Evolutionary conservation across 257 asterid species (phyloP), one percentile per base, ranked within the genome.

Genomic region (Fraxinus excelsior): DNA sequence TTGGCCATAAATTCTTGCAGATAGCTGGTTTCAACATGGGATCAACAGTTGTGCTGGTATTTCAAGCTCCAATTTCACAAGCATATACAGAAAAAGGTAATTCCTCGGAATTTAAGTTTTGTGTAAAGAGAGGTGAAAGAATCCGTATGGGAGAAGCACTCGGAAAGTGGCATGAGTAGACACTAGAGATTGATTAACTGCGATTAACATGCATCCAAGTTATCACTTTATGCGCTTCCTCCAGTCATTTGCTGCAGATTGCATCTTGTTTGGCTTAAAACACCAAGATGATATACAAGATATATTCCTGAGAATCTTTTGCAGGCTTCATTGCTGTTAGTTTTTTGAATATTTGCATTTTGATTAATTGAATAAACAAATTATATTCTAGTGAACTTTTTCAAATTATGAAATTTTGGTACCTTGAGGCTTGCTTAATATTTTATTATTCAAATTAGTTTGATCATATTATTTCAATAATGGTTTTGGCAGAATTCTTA

Each of bases 11-110:
- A 37, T 79, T 34, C 35, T 71, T 84, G 82, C 91, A 93, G 99
- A 79, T 95, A 62, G 99, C 87, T 64, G 96, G 96, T 73, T 95
- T 95, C 88, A 95, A 91, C 80, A 90, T 95, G 98, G 99, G 99
- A 71, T 95, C 99, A 16, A 95, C 99, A 0, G 99, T 93, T 80
- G 97, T 95, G 80, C 78, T 95, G n/a, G 90, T 95, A 51, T 95
- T 95, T 84, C 97, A 93, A 89, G 98, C 98, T 74, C 98, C 96
- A 2, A 82, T 74, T 28, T 73, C 84, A 44, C 72, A 76, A 46
- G 81, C 91, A 29, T 46, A 82, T 42, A 67, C 71, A 37, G 80
- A 68, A 58, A 74, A 81, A 67, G 73, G 79, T 60, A 7, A 74
- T 79, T 78, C 90, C 6, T 76, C 95, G 0, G 91, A 93, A 25